Conservation (phyloP, 1,284 basidiomycete genomes). For the Flammula alnicola region DNA sequence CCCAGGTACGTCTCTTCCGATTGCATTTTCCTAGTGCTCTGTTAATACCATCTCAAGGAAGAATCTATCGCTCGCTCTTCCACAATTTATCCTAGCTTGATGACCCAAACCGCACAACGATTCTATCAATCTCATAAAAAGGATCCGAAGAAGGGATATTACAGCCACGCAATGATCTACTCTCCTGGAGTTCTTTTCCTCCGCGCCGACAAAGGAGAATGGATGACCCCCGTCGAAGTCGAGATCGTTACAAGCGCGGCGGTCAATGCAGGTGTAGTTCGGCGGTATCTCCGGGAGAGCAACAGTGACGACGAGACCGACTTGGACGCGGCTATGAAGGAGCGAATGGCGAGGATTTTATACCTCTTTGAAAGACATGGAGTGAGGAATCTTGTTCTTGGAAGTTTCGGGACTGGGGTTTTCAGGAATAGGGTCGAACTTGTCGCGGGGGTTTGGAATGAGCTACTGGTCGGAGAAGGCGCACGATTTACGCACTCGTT, state of each 20-base stretch:
- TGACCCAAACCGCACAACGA: conserved; percentile 40
- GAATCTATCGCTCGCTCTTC: conserved; percentile 47
- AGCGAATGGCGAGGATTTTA: conserved; percentile 69
- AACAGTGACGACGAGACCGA: conserved; percentile 47
- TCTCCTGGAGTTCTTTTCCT: conserved; percentile 61
- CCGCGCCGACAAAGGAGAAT: conserved; percentile 58
- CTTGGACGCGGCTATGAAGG: conserved; percentile 63
- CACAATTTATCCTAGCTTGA: conserved; percentile 63
- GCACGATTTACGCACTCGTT: conserved; percentile 61
- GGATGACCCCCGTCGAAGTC: conserved; percentile 55
- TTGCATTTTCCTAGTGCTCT: conserved; percentile 33
- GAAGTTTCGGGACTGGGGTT: conserved; percentile 76
- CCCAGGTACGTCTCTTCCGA: conserved; percentile 46
- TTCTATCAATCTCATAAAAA: conserved; percentile 64
- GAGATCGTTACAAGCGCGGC: conserved; percentile 71
- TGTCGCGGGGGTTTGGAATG: conserved; percentile 65
- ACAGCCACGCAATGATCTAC: conserved; percentile 71
- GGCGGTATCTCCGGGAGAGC: conserved; percentile 35
- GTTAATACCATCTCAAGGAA: conserved; percentile 49
- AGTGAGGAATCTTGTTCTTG: conserved; percentile 62
- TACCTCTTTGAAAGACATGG: conserved; percentile 63
- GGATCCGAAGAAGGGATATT: conserved; percentile 56
- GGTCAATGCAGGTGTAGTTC: conserved; percentile 68
- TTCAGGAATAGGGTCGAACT: conserved; percentile 63
- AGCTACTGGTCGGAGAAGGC: conserved; percentile 49